A percentile compares a stretch with the other conserved stretches of the same genome.
Evolutionary conservation across 768 basidiomycete genomes (phyloP).

Genomic region (Mycena galericulata): DNA sequence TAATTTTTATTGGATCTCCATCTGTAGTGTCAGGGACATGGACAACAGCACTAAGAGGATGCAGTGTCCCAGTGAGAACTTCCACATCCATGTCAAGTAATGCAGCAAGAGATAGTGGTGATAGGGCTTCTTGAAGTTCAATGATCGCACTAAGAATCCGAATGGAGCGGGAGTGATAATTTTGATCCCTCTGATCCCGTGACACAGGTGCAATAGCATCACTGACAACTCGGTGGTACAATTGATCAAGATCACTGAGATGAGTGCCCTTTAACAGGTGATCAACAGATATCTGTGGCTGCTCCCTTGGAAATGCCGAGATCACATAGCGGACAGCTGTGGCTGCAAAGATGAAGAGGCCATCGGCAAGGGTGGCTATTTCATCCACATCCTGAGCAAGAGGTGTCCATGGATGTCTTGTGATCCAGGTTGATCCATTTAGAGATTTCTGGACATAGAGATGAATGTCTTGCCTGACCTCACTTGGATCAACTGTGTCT

Average conservation of each 20-base stretch:
- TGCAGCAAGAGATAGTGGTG: not conserved
- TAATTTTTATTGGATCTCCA: not conserved
- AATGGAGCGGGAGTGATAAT: not conserved
- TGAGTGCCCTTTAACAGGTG: not conserved
- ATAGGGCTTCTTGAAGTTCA: not conserved
- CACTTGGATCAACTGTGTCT: not conserved
- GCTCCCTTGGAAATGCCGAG: not conserved
- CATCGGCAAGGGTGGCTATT: not conserved
- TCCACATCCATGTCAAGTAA: not conserved
- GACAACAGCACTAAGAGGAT: not conserved
- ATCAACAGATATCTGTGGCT: not conserved
- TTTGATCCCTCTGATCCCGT: not conserved
- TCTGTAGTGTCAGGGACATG: not conserved
- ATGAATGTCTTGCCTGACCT: not conserved
- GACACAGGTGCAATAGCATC: not conserved
- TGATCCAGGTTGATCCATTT: not conserved
- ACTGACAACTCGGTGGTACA: not conserved
- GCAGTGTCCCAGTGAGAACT: not conserved
- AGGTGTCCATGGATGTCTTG: not conserved
- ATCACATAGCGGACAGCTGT: not conserved
- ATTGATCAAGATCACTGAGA: not conserved
- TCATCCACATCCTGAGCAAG: not conserved
- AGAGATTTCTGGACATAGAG: not conserved
- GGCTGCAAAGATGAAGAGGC: conserved; percentile 3
- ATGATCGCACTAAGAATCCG: not conserved